These are phyloP conservation scores for Spinellus fusiger DNA, from an alignment of 192 early-diverging fungal genomes.

Conservation along the genomic window DNA sequence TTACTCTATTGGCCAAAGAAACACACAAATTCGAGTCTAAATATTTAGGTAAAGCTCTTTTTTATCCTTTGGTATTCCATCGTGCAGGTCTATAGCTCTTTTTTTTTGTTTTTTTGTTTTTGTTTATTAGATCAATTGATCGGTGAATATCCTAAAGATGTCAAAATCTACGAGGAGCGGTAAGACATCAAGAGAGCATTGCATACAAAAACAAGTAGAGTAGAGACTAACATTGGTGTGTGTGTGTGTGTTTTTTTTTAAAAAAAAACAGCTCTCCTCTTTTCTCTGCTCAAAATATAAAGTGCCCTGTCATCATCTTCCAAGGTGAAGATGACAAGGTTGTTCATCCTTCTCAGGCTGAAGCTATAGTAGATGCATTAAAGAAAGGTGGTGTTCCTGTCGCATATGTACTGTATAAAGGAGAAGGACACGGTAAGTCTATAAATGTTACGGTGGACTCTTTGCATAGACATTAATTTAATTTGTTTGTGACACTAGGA, in stretches of 20 bases:
- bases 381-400: conserved; percentile 52
- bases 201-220: background rate
- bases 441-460: background rate
- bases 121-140: conserved; percentile 39
- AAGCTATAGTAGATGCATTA: conserved; percentile 66
- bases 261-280: conserved; percentile 46
- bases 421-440: conserved; percentile 56
- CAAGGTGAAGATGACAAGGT: conserved; percentile 72
- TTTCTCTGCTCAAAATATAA: conserved; percentile 49
- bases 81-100: background rate
- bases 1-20: conserved; percentile 57
- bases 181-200: background rate
- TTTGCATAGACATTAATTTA: background rate
- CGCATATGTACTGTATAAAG: conserved; percentile 55
- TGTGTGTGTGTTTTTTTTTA: background rate
- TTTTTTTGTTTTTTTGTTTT: background rate
- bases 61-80: background rate
- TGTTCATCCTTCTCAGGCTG: conserved; percentile 71
- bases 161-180: conserved; percentile 51
- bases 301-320: conserved; percentile 62
- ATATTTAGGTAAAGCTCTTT: conserved; percentile 39
- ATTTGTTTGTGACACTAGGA: conserved; percentile 24
- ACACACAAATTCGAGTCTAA: conserved; percentile 80
- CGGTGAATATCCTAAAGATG: conserved; percentile 51
- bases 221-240: too few species aligned